Percentiles rank a stretch among this genome's conserved stretches.
Evolutionary conservation across 1,284 basidiomycete genomes (phyloP).

Genomic region (Kwoniella shivajii): DNA sequence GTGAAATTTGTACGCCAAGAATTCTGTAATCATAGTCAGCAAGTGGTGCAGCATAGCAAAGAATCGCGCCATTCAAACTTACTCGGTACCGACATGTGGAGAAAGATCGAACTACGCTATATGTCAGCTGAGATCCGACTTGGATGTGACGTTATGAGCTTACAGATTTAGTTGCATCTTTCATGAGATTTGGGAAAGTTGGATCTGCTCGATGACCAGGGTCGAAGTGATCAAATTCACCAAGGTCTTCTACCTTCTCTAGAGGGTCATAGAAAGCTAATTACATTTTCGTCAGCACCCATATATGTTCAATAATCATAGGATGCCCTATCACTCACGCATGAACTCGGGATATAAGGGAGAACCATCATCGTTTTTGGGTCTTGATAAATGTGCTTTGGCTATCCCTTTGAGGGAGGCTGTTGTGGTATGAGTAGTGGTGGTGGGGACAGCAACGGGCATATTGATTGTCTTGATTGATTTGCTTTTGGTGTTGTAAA

Average conservation of each 20-base stretch:
- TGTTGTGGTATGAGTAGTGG: not conserved
- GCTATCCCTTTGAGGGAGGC: not conserved
- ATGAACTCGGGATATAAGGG: not conserved
- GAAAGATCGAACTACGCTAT: not conserved
- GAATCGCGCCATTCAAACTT: no score
- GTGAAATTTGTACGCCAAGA: constrained; percentile 67
- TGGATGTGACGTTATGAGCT: not conserved
- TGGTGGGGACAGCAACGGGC: no score
- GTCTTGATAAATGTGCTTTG: not conserved
- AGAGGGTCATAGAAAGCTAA: not conserved
- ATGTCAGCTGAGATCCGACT: no score
- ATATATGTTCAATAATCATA: no score
- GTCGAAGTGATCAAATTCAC: not conserved
- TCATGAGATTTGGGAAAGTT: constrained; percentile 1
- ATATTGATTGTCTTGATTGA: no score
- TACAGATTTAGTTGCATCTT: not conserved
- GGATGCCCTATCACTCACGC: not conserved
- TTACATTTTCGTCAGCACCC: no score
- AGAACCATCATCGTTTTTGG: not conserved
- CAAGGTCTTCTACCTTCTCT: not conserved
- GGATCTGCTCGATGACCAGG: constrained; percentile 8
- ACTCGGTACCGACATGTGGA: not conserved
- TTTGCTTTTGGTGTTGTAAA: no score
- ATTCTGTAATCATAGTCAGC: constrained; percentile 72
- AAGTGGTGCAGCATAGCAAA: no score